Percentiles rank a stretch among this genome's conserved stretches.
Conservation (phyloP, 176 grass and related monocot genomes). For the Rhipidocladum racemiflorum region DNA sequence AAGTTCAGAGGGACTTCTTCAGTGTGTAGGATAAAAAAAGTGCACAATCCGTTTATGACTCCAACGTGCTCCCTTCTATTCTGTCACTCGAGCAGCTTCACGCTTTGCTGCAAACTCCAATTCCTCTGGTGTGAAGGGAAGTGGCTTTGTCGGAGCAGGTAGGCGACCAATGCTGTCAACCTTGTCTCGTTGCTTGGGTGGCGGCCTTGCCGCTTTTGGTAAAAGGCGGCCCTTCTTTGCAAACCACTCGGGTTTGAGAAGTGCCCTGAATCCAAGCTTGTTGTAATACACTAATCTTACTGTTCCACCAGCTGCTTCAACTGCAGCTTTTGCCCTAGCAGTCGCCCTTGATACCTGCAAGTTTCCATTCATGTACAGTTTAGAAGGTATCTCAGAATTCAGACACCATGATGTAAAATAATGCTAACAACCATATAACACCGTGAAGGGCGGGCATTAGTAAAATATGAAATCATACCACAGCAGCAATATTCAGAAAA, state of each 20-base stretch:
- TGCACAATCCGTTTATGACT: not conserved
- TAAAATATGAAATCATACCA: not conserved
- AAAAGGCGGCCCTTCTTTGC: conserved; percentile 84
- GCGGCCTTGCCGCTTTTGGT: conserved; percentile 75
- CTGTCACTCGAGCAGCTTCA: conserved; percentile 26
- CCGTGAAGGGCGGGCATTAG: not conserved
- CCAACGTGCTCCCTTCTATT: not conserved
- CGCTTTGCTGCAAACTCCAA: conserved; percentile 45
- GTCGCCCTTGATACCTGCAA: conserved; percentile 60
- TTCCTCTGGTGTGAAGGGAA: conserved; percentile 63
- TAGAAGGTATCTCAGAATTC: not conserved
- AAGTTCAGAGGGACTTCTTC: not conserved
- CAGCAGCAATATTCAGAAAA: not conserved
- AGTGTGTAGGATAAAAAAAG: conserved; percentile 7
- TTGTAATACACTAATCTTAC: conserved; percentile 88
- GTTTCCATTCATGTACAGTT: conserved; percentile 4
- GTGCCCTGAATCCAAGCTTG: conserved; percentile 80
- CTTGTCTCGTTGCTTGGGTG: conserved; percentile 80
- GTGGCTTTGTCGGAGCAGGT: conserved; percentile 76
- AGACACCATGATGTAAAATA: not conserved
- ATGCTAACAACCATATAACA: not conserved
- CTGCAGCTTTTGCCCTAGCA: conserved; percentile 70
- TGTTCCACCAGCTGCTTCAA: conserved; percentile 83
- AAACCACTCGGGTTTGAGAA: conserved; percentile 91
- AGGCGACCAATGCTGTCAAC: conserved; percentile 81